Base-by-base conservation (phyloP, 176 grass and related monocot genomes). In the Bolboschoenus planiculmis region DNA sequence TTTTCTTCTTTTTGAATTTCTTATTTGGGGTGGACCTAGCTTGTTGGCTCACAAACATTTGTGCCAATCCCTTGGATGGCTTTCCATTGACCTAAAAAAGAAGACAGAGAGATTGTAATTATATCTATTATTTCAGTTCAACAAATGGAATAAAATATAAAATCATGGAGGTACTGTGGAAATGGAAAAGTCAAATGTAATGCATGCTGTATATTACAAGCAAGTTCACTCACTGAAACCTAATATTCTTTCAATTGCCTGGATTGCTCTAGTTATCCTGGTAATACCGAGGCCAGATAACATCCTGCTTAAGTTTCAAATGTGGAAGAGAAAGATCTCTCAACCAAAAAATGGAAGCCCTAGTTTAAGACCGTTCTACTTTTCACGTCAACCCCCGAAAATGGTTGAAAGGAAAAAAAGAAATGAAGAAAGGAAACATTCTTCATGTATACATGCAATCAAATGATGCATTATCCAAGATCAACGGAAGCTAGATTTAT, bases 1-100 rank as follows among this genome's bases (percentile, higher is more conserved):
- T 47, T 82, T 82, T 82, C 58, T 66, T 66, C 13, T 9, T 50
- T 66, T 66, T 82, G 3, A 24, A 1, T 46, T 65, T 82, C 43
- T 40, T 46, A 14, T 30, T 53, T 50, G 26, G 6, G 26, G 46
- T 51, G 15, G 72, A 77, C 11, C 46, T 77, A 26, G 72, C 26
- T 15, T 46, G 27, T 77, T 51, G 46, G 44, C 46, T 30, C 24
- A 30, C 20, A 7, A n/a, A 37, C 24, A 20, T 81, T 61, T 58
- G 18, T 27, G 54, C 57, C 79, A 81, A 62, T 14, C 79, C 79
- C 7, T 43, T 64, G 23, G n/a, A 26, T 3, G 56, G 55, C 7
- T 3, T 61, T 66, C 80, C 58, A 65, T 31, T 63, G 18, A 50
- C 80, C 80, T 82, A 9, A 65, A 63, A 50, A 63, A 43, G 23